phyloP scores from a whole-genome alignment of 257 asterid genomes.

The Thymus quinquecostatus region DNA sequence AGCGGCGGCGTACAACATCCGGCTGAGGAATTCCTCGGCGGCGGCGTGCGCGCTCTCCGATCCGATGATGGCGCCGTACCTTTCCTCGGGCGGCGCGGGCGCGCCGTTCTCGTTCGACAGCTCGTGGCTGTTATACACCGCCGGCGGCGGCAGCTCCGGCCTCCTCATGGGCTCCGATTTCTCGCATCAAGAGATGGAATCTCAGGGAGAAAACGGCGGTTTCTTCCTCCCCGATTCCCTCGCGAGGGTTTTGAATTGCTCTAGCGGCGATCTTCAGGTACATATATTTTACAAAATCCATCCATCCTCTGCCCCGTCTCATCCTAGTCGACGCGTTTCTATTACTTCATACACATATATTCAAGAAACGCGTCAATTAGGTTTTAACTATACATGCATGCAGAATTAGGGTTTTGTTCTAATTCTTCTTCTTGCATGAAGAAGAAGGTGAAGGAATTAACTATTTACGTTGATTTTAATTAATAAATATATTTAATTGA shows the following conservation, averaged over 20 bases:
- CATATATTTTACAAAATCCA: no score
- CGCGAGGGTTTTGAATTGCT: conserved; percentile 55
- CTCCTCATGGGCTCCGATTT: conserved; percentile 55
- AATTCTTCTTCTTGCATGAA: not conserved
- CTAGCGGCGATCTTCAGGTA: conserved; percentile 74
- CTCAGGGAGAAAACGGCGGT: conserved; percentile 66
- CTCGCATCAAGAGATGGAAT: conserved; percentile 64
- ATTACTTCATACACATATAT: no score
- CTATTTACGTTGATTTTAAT: no score
- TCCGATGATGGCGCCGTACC: conserved; percentile 47
- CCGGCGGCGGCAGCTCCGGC: conserved; percentile 28
- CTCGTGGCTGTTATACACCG: conserved; percentile 46
- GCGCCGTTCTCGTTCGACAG: conserved; percentile 50
- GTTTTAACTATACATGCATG: no score
- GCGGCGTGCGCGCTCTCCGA: conserved; percentile 55
- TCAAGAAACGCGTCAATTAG: no score
- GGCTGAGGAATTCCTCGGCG: conserved; percentile 42
- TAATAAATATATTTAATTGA: not conserved
- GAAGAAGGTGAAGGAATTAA: not conserved
- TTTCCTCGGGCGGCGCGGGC: conserved; percentile 42
- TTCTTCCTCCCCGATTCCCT: conserved; percentile 57
- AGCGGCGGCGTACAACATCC: conserved; percentile 49
- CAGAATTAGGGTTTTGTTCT: not conserved
- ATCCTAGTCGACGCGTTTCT: no score
- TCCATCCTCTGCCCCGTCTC: no score